phyloP scores from a whole-genome alignment of 2,329 filamentous ascomycete genomes.

The Epichloe amarillans region DNA sequence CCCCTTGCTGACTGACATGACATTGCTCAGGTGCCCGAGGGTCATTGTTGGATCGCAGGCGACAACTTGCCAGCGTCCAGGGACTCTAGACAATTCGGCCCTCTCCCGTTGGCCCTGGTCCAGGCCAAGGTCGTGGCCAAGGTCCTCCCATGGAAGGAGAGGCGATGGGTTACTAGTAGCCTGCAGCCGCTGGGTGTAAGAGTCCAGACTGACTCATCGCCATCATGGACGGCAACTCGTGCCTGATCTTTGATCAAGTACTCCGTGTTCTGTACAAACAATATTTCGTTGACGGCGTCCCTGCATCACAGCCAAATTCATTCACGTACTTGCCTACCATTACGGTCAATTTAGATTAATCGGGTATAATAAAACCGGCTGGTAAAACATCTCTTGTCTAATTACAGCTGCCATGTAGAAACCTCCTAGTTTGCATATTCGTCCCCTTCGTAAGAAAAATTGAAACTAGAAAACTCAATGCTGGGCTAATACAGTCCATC shows the following conservation, averaged over 20 bases:
- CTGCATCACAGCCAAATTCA: not conserved
- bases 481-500: constrained; percentile 11
- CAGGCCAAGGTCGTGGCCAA: constrained; percentile 67
- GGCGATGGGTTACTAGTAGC: constrained; percentile 35
- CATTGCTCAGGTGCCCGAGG: constrained; percentile 64
- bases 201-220: not conserved
- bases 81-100: constrained; percentile 79
- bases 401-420: constrained; percentile 18
- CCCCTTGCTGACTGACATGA: not conserved
- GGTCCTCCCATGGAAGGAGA: constrained; percentile 37
- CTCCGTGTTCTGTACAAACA: not conserved
- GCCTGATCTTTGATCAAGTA: no score
- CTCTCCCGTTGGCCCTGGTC: constrained; percentile 72
- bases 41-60: constrained; percentile 83
- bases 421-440: constrained; percentile 6
- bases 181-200: constrained; percentile 22
- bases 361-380: constrained; percentile 13
- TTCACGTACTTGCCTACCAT: not conserved
- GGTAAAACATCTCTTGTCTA: constrained; percentile 17
- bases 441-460: constrained; percentile 2
- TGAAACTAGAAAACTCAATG: constrained; percentile 12
- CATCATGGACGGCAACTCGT: not conserved
- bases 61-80: constrained; percentile 76
- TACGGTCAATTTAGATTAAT: constrained; percentile 3
- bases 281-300: not conserved